These are phyloP conservation scores for Peltaster fructicola DNA, from an alignment of 2,329 filamentous ascomycete species.

Conservation along the genomic window DNA sequence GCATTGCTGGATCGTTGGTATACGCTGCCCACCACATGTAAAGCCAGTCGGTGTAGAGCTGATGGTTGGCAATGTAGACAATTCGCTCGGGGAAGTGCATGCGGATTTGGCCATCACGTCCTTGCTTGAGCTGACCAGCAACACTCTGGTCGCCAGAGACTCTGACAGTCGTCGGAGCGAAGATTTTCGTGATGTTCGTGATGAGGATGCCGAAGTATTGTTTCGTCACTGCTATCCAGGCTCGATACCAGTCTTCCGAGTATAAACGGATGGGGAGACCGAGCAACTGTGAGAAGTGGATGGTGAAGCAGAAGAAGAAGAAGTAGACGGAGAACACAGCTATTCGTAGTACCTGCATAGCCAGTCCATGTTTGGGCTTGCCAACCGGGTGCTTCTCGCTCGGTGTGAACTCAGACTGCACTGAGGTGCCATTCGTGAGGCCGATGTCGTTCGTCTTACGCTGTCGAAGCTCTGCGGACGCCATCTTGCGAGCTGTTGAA, in stretches of 20 bases:
- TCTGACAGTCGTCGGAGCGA: slow-evolving; percentile 61
- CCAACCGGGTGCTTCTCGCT: slow-evolving; percentile 17
- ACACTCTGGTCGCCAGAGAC: slow-evolving; percentile 72
- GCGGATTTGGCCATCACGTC: slow-evolving; percentile 50
- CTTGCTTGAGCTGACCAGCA: slow-evolving; percentile 52
- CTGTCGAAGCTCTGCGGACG: too few species aligned
- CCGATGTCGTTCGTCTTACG: too few species aligned
- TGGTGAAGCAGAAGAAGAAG: slow-evolving; percentile 24
- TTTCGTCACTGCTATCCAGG: slow-evolving; percentile 77
- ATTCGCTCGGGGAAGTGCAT: slow-evolving; percentile 66
- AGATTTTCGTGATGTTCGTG: slow-evolving; percentile 68
- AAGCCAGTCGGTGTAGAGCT: slow-evolving; percentile 61
- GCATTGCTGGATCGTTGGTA: slow-evolving; percentile 45
- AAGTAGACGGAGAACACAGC: slow-evolving; percentile 29
- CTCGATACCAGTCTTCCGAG: slow-evolving; percentile 59
- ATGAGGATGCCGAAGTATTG: slow-evolving; percentile 60
- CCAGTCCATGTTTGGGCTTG: slow-evolving; percentile 24
- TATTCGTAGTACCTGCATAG: slow-evolving; percentile 26
- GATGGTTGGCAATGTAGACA: slow-evolving; percentile 72
- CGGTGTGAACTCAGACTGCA: not conserved
- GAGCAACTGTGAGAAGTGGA: slow-evolving; percentile 50
- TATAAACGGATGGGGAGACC: slow-evolving; percentile 57
- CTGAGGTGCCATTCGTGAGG: not conserved
- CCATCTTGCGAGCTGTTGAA: too few species aligned
- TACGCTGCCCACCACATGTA: slow-evolving; percentile 91